Base-by-base conservation (phyloP, 1,139 yeast genomes). In the Yamadazyma conglobata region DNA sequence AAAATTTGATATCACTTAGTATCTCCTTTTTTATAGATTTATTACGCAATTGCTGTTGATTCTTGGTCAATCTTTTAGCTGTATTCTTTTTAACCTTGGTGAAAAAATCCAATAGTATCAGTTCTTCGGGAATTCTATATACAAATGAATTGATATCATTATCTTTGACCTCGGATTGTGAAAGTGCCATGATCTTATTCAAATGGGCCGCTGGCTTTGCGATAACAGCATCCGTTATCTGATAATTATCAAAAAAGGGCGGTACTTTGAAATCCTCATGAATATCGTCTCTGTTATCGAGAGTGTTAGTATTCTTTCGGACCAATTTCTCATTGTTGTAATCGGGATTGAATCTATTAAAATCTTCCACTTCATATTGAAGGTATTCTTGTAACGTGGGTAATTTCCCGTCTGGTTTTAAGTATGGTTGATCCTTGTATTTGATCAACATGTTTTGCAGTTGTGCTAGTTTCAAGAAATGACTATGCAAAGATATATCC, bases 91-190 rank as follows among this genome's bases (percentile, higher is more conserved):
- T 69, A 1, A 60, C 57, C 24, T 60, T 66, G 28, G 76, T 76
- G 21, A 85, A 54, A 50, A 91, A 91, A 52, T 89, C 95, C 19
- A 88, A 57, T 28, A 83, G 58, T 4, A 91, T 68, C 47, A 87
- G 82, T 28, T 70, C 69, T 43, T 87, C 95, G 0, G 88, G 85
- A 2, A 88, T 47, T 35, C 83, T 61, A 52, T 79, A 82, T 1
- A 83, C 66, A 31, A 75, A 66, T 19, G 75, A 69, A 19, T 39
- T 44, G 5, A 46, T 27, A n/a, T 43, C 44, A 11, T 15, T 15
- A 13, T 42, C 35, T 13, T 48, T 50, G 25, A 71, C 66, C 22
- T 42, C 47, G n/a, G 46, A 44, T 22, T 44, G 43, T 2, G 64
- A 51, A 42, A 70, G 55, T 19, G 69, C 62, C 34, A 71, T 56